phyloP scores from a whole-genome alignment of 2,329 filamentous ascomycete species.

The Pseudocercospora vitis region DNA sequence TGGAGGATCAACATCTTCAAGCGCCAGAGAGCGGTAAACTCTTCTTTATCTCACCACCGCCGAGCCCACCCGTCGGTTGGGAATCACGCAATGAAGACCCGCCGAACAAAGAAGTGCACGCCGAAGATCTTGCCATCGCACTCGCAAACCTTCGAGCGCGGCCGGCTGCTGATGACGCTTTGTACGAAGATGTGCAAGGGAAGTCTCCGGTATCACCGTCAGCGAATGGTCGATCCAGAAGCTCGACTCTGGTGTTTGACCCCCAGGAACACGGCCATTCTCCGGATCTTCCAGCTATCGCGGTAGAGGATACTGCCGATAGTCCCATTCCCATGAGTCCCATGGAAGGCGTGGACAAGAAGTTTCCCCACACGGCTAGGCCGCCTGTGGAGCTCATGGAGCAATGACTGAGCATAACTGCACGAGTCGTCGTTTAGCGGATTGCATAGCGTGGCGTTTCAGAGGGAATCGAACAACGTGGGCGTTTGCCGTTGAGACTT shows the following conservation, averaged over 20 bases:
- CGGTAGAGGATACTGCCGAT: constrained; percentile 61
- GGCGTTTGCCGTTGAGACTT: too few species aligned
- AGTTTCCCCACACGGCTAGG: constrained; percentile 53
- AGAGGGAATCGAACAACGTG: constrained; percentile 7
- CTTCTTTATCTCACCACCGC: constrained; percentile 67
- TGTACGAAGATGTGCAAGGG: constrained; percentile 29
- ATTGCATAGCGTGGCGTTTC: constrained; percentile 10
- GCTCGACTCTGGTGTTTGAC: constrained; percentile 60
- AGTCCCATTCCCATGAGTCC: constrained; percentile 51
- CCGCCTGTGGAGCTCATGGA: constrained; percentile 60
- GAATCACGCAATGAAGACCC: constrained; percentile 62
- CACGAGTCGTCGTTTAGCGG: not conserved
- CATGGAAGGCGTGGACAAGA: constrained; percentile 47
- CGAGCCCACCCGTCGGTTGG: constrained; percentile 65
- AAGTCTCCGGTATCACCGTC: constrained; percentile 29
- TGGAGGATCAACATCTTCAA: constrained; percentile 49
- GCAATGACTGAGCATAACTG: constrained; percentile 19
- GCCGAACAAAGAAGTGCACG: constrained; percentile 65
- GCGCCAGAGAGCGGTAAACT: constrained; percentile 60
- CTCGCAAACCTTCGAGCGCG: constrained; percentile 54
- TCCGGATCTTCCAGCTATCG: constrained; percentile 61
- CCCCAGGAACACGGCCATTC: constrained; percentile 62
- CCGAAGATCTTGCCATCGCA: constrained; percentile 60
- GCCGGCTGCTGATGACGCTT: constrained; percentile 35
- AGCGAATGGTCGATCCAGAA: constrained; percentile 45